A percentile compares a stretch with the other conserved stretches of the same genome.
These are phyloP conservation scores for Hydnomerulius pinastri DNA, from an alignment of 768 basidiomycete genomes.

Conservation along the genomic window DNA sequence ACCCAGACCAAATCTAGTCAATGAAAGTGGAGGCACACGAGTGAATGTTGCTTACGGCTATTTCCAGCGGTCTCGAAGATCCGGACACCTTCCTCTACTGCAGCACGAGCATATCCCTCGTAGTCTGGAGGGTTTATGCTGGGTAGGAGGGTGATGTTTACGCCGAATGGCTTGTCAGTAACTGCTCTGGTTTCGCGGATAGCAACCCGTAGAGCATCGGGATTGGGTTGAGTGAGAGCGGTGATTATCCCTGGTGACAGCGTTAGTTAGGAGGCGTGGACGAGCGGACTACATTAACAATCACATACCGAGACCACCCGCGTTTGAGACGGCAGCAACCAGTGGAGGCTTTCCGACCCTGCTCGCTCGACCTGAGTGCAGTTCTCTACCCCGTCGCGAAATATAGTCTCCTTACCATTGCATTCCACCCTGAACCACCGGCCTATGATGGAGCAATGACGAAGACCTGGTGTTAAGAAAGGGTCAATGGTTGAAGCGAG, in stretches of 20 bases:
- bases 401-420: slow-evolving; percentile 60
- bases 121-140: slow-evolving; percentile 92
- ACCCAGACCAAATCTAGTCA: background rate
- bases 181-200: slow-evolving; percentile 75
- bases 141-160: slow-evolving; percentile 86
- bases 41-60: slow-evolving; percentile 57
- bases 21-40: background rate
- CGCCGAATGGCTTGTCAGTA: slow-evolving; percentile 78
- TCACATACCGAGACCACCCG: slow-evolving; percentile 75
- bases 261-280: background rate
- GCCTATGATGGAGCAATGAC: slow-evolving; percentile 41
- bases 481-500: background rate
- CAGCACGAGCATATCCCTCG: slow-evolving; percentile 75
- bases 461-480: slow-evolving; percentile 1
- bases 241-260: slow-evolving; percentile 67
- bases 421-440: slow-evolving; percentile 88
- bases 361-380: background rate
- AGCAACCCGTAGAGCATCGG: slow-evolving; percentile 75
- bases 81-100: slow-evolving; percentile 83
- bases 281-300: background rate
- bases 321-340: slow-evolving; percentile 78
- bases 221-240: slow-evolving; percentile 84
- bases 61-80: slow-evolving; percentile 95
- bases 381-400: background rate
- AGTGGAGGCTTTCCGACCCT: slow-evolving; percentile 83